These are phyloP conservation scores for Colletotrichum sp. DNA, from an alignment of 2,329 filamentous ascomycete species.

Conservation along the genomic window DNA sequence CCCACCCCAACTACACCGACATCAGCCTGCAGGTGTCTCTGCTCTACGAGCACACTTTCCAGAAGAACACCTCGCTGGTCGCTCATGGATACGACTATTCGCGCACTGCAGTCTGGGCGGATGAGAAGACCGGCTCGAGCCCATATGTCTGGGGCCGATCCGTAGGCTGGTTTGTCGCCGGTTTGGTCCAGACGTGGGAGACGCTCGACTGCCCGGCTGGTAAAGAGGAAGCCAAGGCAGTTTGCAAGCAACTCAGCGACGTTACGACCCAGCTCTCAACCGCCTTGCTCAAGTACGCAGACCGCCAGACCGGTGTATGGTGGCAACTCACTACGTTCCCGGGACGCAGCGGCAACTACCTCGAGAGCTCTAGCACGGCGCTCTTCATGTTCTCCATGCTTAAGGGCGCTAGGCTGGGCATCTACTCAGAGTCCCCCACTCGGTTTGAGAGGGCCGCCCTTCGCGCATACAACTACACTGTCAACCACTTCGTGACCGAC, in stretches of 20 bases:
- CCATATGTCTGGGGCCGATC: constrained; percentile 22
- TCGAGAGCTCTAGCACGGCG: constrained; percentile 23
- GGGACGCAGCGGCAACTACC: constrained; percentile 19
- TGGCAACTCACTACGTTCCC: constrained; percentile 20
- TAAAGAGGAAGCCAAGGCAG: neutral
- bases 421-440: neutral
- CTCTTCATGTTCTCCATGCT: constrained; percentile 18
- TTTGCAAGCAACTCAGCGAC: neutral
- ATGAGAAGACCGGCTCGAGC: constrained; percentile 20
- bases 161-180: constrained; percentile 21
- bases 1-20: constrained; percentile 20
- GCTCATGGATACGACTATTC: constrained; percentile 23
- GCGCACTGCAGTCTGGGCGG: constrained; percentile 19
- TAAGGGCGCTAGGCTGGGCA: constrained; percentile 3
- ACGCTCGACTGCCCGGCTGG: neutral
- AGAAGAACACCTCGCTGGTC: constrained; percentile 12
- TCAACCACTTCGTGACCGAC: constrained; percentile 3
- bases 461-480: constrained; percentile 15
- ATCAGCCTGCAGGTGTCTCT: constrained; percentile 26
- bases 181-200: constrained; percentile 22
- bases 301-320: constrained; percentile 15
- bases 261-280: neutral
- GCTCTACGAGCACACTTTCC: constrained; percentile 16
- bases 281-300: neutral
- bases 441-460: constrained; percentile 5